These are phyloP conservation scores for Tephrocybe sp. DNA, from an alignment of 768 basidiomycete species.

Conservation along the genomic window DNA sequence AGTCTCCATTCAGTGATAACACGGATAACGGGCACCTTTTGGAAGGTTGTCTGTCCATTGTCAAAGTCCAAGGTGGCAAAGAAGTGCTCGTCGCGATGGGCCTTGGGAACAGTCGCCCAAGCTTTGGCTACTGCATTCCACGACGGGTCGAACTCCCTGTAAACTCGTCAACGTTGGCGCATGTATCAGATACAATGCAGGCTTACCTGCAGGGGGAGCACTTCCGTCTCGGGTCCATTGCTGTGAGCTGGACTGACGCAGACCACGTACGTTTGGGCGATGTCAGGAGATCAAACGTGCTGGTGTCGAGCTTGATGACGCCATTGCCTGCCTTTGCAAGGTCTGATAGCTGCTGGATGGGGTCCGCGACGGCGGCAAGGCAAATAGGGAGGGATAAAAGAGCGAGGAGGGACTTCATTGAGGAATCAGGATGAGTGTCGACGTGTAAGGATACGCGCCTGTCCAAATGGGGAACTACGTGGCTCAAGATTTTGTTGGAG, in stretches of 20 bases:
- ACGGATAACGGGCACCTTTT: conserved; percentile 56
- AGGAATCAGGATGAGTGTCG: conserved; percentile 26
- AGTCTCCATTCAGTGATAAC: too few species aligned
- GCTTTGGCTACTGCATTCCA: conserved; percentile 81
- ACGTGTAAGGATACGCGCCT: conserved; percentile 24
- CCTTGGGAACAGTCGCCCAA: conserved; percentile 66
- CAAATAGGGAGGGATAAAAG: conserved; percentile 30
- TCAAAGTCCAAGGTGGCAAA: conserved; percentile 92
- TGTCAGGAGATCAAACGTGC: conserved; percentile 76
- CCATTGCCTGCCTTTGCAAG: conserved; percentile 76
- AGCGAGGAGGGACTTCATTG: conserved; percentile 27
- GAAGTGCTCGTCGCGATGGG: conserved; percentile 80
- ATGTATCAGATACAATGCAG: background rate
- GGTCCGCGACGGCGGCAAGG: conserved; percentile 29
- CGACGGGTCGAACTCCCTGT: conserved; percentile 82
- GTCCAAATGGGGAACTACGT: conserved; percentile 20
- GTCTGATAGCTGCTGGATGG: conserved; percentile 60
- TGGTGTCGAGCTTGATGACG: conserved; percentile 76
- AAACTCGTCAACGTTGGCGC: conserved; percentile 7
- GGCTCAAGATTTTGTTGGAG: conserved; percentile 11
- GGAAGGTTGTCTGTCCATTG: conserved; percentile 72
- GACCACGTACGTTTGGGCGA: conserved; percentile 82
- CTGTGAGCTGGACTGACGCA: conserved; percentile 86
- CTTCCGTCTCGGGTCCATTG: conserved; percentile 74
- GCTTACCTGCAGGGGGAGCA: conserved; percentile 93